Base-by-base conservation (phyloP, 306 rosid species). In the Fagus sylvatica region DNA sequence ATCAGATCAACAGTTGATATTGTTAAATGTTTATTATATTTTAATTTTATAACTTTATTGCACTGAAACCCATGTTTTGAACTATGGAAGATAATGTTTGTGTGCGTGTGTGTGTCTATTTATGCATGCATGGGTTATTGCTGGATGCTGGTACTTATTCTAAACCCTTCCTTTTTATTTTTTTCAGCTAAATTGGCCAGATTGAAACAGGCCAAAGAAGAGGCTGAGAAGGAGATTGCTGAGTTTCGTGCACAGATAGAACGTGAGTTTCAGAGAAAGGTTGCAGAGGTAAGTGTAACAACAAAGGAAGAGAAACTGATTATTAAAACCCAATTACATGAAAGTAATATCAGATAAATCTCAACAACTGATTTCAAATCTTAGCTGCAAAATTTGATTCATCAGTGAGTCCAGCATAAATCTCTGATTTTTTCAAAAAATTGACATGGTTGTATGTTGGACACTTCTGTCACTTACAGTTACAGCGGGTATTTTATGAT, bases 201-300 rank as follows among this genome's bases (percentile, higher is more conserved):
- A 77, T 86, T 95, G 88, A 92, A 90, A 83, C 98, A 95, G 78
- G 98, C 98, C 76, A 89, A 93, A 79, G 97, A 95, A 28, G 98
- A 92, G 89, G 97, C 98, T 22, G 96, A 82, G 15, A 91, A 79
- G 89, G 97, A 95, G 87, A 76, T 95, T 78, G 87, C 93, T 46
- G 89, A 89, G 56, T 89, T 87, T 79, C 92, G 98, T 41, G 90
- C 92, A 49, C 96, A 92, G 73, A 85, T 91, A 70, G 99, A 95
- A 81, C 22, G 10, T 13, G 93, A 88, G 77, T 95, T 89, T 86
- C 93, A 93, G 88, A 91, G 82, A 89, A 93, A 93, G 86, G 74
- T 89, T 43, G 82, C 81, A 0, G 98, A 91, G 76, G 97, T 90
- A 79, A 56, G 85, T 61, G 61, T 66, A 64, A 16, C 22, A 34